A percentile compares a stretch with the other conserved stretches of the same genome.
phyloP scores from a whole-genome alignment of 1,139 yeast genomes.

The Protomyces inouyei region DNA sequence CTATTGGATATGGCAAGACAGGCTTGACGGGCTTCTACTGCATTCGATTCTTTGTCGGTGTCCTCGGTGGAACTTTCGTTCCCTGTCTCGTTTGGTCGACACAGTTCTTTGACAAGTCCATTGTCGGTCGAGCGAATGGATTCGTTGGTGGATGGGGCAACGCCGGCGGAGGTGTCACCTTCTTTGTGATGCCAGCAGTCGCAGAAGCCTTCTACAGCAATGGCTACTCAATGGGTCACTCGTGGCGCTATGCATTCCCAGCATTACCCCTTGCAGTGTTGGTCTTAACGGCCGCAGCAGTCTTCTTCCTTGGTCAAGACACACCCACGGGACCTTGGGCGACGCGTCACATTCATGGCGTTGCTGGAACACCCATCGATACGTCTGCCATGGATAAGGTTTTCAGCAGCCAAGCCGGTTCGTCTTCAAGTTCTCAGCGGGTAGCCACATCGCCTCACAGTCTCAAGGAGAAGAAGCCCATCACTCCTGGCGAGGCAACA shows the following conservation, averaged over 20 bases:
- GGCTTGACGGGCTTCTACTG: conserved; percentile 37
- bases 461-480: conserved; percentile 32
- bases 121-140: conserved; percentile 41
- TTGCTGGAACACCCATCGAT: conserved; percentile 32
- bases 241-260: conserved; percentile 40
- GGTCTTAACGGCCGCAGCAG: conserved; percentile 36
- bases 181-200: conserved; percentile 41
- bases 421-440: conserved; percentile 13
- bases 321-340: conserved; percentile 42
- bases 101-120: conserved; percentile 38
- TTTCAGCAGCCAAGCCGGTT: conserved; percentile 1
- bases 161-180: conserved; percentile 43
- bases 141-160: conserved; percentile 43
- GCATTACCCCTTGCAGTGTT: conserved; percentile 40
- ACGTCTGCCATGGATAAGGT: conserved; percentile 10
- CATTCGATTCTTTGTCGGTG: conserved; percentile 40
- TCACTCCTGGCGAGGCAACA: conserved; percentile 25
- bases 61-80: conserved; percentile 40
- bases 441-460: conserved; percentile 25
- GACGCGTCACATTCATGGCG: conserved; percentile 36
- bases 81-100: conserved; percentile 41
- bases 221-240: conserved; percentile 36
- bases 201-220: conserved; percentile 33
- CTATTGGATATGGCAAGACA: conserved; percentile 31
- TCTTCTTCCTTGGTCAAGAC: conserved; percentile 37